phyloP scores from a whole-genome alignment of 164 flowering plant genomes.

The Tinospora cordifolia region DNA sequence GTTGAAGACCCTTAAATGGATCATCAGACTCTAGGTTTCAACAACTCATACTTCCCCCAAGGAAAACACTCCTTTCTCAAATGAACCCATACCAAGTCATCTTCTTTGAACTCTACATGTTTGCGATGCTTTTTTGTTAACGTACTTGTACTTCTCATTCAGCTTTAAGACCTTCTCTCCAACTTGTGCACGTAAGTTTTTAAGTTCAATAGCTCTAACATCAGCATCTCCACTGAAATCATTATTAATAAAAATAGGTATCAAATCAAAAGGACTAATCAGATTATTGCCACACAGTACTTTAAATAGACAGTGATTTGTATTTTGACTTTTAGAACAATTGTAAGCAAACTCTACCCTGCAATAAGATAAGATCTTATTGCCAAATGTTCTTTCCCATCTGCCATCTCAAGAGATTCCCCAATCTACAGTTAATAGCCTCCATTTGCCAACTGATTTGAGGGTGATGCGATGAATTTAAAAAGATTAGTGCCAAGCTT shows the following conservation, averaged over 20 bases:
- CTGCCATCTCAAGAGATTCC: too few relatives aligned
- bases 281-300: too few relatives aligned
- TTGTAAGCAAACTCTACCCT: background rate
- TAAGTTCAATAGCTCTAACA: background rate
- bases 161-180: background rate
- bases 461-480: background rate
- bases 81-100: slow-evolving; percentile 21
- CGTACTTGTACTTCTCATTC: background rate
- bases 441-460: too few relatives aligned
- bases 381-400: background rate
- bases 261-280: background rate
- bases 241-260: background rate
- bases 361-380: background rate
- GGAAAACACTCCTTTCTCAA: slow-evolving; percentile 19
- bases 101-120: background rate
- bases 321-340: too few relatives aligned
- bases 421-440: too few relatives aligned
- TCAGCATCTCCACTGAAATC: slow-evolving; percentile 4
- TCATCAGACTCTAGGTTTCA: slow-evolving; percentile 1
- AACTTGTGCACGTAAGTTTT: background rate
- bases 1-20: background rate
- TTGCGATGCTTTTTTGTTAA: background rate
- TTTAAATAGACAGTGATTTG: too few relatives aligned
- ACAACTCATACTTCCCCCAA: background rate
- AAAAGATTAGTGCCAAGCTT: too few relatives aligned